These are phyloP conservation scores for Talaromyces pinophilus DNA, from an alignment of 2,329 filamentous ascomycete species.

Conservation along the genomic window DNA sequence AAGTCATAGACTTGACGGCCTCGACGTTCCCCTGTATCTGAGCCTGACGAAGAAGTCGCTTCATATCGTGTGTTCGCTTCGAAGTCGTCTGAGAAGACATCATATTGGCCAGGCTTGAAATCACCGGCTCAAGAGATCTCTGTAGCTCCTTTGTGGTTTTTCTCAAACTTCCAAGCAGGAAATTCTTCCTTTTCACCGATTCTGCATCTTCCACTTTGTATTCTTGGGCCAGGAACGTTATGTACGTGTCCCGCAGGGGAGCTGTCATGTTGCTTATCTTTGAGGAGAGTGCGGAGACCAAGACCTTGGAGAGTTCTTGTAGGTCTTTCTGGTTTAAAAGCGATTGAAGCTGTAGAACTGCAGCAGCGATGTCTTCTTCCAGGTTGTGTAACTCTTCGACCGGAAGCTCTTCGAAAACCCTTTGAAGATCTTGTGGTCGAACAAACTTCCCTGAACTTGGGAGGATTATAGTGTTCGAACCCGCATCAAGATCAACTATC, in stretches of 20 bases:
- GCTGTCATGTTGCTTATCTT: neutral
- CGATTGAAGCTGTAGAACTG: neutral
- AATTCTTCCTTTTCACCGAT: neutral
- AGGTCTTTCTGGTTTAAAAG: neutral
- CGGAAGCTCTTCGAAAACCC: neutral
- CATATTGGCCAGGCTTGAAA: constrained; percentile 28
- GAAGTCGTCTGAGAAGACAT: constrained; percentile 33
- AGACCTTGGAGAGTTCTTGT: neutral
- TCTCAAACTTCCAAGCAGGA: constrained; percentile 15
- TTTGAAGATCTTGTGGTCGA: neutral
- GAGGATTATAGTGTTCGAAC: neutral
- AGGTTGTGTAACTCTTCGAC: neutral
- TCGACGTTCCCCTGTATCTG: constrained; percentile 31
- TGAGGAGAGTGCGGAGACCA: neutral
- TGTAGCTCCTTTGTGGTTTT: constrained; percentile 18
- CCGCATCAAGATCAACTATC: neutral
- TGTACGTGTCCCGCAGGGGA: neutral
- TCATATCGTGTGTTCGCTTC: constrained; percentile 32
- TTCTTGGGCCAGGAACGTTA: neutral
- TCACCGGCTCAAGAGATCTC: constrained; percentile 10
- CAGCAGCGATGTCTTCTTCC: neutral
- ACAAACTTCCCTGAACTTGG: neutral
- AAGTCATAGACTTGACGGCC: constrained; percentile 29
- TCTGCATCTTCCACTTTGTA: neutral
- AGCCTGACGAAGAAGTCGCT: constrained; percentile 30